Conservation (phyloP, 768 basidiomycete species). For the Tylopilus sp. region DNA sequence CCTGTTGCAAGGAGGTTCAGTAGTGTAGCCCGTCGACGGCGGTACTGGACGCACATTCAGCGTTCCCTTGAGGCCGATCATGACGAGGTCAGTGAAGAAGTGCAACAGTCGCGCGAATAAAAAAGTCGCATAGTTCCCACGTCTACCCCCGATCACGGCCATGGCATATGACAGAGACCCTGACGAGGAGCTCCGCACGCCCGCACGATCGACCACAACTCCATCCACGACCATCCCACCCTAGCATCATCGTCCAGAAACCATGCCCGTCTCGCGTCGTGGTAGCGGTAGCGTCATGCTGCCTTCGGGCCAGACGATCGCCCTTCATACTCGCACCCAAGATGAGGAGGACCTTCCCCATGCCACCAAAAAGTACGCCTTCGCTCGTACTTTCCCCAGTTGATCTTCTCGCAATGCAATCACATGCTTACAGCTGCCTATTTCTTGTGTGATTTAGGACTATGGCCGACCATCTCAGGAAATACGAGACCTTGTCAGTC, state of each 20-base stretch:
- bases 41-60: constrained; percentile 61
- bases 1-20: constrained; percentile 39
- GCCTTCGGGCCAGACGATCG: constrained; percentile 73
- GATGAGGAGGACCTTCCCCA: constrained; percentile 87
- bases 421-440: constrained; percentile 4
- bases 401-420: not conserved
- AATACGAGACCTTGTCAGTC: constrained; percentile 82
- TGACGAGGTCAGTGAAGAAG: constrained; percentile 28
- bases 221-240: constrained; percentile 17
- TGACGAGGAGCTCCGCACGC: constrained; percentile 18
- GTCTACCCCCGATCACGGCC: not conserved
- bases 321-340: constrained; percentile 85
- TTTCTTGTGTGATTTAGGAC: constrained; percentile 46
- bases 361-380: constrained; percentile 83
- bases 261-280: constrained; percentile 68
- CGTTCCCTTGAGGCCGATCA: constrained; percentile 95
- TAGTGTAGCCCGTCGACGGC: not conserved
- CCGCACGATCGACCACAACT: not conserved
- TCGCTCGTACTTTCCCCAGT: not conserved
- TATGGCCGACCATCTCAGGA: constrained; percentile 90
- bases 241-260: constrained; percentile 8
- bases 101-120: not conserved
- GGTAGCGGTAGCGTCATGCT: constrained; percentile 74
- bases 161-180: constrained; percentile 1
- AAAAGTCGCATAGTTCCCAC: constrained; percentile 28